Conservation (phyloP, 2,329 filamentous ascomycete genomes). For the Coniochaeta sp. region DNA sequence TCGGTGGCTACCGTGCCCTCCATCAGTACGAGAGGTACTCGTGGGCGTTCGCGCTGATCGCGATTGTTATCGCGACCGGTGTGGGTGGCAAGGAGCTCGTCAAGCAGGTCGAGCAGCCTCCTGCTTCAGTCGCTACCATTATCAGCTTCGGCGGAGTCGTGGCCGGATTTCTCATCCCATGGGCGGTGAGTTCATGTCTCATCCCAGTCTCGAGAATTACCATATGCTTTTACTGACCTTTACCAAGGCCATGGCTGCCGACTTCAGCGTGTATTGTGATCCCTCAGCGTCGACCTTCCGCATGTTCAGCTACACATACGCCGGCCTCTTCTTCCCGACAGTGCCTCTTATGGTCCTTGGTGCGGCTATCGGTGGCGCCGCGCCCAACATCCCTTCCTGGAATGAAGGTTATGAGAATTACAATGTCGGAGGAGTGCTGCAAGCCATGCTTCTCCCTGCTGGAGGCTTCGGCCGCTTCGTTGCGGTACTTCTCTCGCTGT, state of each 20-base stretch:
- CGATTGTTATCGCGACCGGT: conserved; percentile 33
- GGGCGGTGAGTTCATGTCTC: conserved; percentile 30
- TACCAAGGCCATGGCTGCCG: neutral
- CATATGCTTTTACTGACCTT: neutral
- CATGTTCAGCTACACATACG: conserved; percentile 1
- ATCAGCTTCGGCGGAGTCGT: conserved; percentile 54
- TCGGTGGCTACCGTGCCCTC: conserved; percentile 48
- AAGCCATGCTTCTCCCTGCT: neutral
- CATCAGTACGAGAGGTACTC: conserved; percentile 50
- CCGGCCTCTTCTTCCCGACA: conserved; percentile 3
- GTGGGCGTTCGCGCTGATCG: conserved; percentile 45
- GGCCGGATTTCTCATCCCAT: conserved; percentile 57
- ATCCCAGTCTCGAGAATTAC: neutral
- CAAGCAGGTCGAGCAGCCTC: conserved; percentile 20
- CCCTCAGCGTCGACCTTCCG: neutral
- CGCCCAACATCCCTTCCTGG: conserved; percentile 3
- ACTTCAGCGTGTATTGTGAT: neutral
- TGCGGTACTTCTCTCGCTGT: conserved; percentile 27
- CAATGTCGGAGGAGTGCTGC: conserved; percentile 5
- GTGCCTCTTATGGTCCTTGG: conserved; percentile 6
- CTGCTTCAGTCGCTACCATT: conserved; percentile 34
- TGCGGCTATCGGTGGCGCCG: conserved; percentile 6
- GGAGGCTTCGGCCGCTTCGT: conserved; percentile 24
- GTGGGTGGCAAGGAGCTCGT: neutral
- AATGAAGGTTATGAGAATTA: neutral